Evolutionary conservation across 495 filamentous ascomycete species (phyloP), one percentile per base, ranked within the genome.

Genomic region (Podospora comata): DNA sequence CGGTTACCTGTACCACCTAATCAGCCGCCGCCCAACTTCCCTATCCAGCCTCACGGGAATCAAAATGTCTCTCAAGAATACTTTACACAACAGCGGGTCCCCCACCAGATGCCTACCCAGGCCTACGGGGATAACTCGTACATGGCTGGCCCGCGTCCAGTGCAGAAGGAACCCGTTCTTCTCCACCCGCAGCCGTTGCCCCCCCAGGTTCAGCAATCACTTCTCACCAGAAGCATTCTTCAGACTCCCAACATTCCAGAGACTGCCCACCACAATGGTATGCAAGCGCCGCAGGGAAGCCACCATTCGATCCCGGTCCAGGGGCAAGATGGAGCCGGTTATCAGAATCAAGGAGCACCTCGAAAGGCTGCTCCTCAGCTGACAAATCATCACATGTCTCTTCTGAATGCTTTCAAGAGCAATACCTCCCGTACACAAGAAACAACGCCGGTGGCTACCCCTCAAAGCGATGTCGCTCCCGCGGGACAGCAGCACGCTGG

Each of bases 401-500:
- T 92, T 5, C 76, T 92, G 58, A 88, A 85, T 72, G 82, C 88
- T 2, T 90, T 92, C 76, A 92, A 89, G 64, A 73, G 69, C 19
- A 75, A 76, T 16, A 67, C 58, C 30, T 32, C 30, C 26, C 75
- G 44, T 53, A 62, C 32, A 20, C 39, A 60, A 23, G 68, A 73
- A 5, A 67, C 65, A 34, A 70, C 69, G 20, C 60, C 65, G 23
- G 71, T 39, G 61, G 59, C 53, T 18, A 39, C 59, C 18, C 39
- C 70, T 30, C 71, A 70, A 48, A 67, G 65, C 16, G 60, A 53
- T 59, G 16, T 73, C 28, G 23, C 32, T 57, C 66, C 68, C 57
- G 57, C 65, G 39, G 54, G 48, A 32, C 62, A 58, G 18, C 62
- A 62, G 30, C 71, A 69, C 30, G 64, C 70, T 4, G 74, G 72